Conservation (phyloP, 306 rosid genomes). For the Cicer judaicum region DNA sequence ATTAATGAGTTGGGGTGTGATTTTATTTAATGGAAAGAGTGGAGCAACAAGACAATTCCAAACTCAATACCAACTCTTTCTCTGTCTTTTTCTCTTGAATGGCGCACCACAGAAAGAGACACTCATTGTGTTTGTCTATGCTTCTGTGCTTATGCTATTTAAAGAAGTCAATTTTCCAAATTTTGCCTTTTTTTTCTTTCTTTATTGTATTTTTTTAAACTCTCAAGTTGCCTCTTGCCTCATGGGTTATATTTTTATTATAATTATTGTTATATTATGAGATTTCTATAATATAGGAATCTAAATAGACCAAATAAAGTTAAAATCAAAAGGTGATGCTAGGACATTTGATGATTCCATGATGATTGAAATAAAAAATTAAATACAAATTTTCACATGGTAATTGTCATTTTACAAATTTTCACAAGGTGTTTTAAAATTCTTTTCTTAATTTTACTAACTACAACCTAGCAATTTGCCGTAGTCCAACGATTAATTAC, state of each 20-base stretch:
- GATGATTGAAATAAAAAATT: too few species aligned
- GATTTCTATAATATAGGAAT: too few species aligned
- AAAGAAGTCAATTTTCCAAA: constrained; percentile 14
- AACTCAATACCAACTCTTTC: neutral
- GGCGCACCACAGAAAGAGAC: neutral
- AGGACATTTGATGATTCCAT: too few species aligned
- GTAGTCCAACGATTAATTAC: too few species aligned
- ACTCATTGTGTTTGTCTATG: neutral
- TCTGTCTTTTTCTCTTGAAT: neutral
- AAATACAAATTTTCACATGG: too few species aligned
- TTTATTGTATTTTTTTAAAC: neutral
- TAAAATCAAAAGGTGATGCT: too few species aligned
- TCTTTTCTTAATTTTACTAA: too few species aligned
- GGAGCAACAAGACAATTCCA: neutral
- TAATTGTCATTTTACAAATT: too few species aligned
- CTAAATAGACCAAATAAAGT: too few species aligned
- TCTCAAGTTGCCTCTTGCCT: neutral
- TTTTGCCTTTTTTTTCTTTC: neutral
- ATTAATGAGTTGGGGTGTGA: neutral
- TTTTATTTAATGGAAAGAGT: neutral
- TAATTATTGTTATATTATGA: too few species aligned
- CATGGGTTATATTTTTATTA: neutral
- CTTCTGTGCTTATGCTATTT: neutral
- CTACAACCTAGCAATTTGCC: too few species aligned
- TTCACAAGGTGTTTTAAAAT: too few species aligned